Evolutionary conservation across 768 basidiomycete species (phyloP).

Genomic region (Russula compacta): DNA sequence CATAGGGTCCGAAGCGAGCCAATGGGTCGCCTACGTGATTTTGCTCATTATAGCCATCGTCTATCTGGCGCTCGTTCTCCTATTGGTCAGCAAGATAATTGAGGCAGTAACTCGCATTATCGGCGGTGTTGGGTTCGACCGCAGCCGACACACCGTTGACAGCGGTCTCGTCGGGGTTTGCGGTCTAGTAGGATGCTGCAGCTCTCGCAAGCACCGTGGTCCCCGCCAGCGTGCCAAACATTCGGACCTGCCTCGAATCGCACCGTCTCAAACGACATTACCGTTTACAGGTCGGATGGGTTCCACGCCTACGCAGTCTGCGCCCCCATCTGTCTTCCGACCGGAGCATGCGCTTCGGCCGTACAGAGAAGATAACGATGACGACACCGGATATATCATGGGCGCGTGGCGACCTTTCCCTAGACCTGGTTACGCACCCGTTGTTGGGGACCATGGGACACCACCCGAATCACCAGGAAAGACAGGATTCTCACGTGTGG

Average conservation of each 20-base stretch:
- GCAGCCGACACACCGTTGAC: conserved; percentile 68
- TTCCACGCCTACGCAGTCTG: conserved; percentile 37
- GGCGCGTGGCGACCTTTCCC: conserved; percentile 84
- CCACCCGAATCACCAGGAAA: conserved; percentile 23
- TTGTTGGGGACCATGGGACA: conserved; percentile 31
- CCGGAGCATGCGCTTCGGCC: conserved; percentile 73
- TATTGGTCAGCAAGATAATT: conserved; percentile 76
- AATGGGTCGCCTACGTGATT: conserved; percentile 94
- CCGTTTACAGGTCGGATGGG: conserved; percentile 20
- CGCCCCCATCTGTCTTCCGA: conserved; percentile 60
- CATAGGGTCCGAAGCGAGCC: conserved; percentile 68
- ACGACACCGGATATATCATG: conserved; percentile 82
- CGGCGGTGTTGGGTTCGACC: conserved; percentile 75
- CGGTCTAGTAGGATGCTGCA: conserved; percentile 58
- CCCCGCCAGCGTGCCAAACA: conserved; percentile 19
- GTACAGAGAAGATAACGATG: conserved; percentile 72
- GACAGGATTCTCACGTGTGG: conserved; percentile 78
- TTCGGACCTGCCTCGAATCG: conserved; percentile 13
- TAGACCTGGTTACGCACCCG: conserved; percentile 39
- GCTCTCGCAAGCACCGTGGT: conserved; percentile 32
- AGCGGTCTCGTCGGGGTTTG: conserved; percentile 84
- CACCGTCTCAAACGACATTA: conserved; percentile 7
- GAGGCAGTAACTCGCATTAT: conserved; percentile 76
- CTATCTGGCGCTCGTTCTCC: conserved; percentile 71
- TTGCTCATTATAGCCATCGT: conserved; percentile 75